Evolutionary conservation across 768 basidiomycete species (phyloP), one percentile per base, ranked within the genome.

Genomic region (Termitomyces sp.): DNA sequence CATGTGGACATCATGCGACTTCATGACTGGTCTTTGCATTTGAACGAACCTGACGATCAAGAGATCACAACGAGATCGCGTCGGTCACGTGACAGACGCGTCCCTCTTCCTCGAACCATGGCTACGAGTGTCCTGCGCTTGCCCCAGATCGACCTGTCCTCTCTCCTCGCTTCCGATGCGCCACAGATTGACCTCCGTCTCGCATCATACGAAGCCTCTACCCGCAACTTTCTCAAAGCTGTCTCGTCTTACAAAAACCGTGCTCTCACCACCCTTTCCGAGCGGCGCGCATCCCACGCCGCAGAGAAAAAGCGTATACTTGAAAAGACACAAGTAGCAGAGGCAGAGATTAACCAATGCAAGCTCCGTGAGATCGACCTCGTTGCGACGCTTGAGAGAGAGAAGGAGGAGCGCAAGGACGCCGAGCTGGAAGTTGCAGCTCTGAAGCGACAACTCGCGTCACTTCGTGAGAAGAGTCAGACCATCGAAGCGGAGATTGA

Each of bases 281-380:
- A 86, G 53, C 77, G 86, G 49, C 80, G 88, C 47, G 79, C 81
- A 38, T 74, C 78, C 18, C 86, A 92, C 65, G 74, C 74, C 2
- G 68, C 78, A 1, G 84, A 86, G 67, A 84, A 82, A 71, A 88
- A 87, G 66, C 80, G 79, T 58, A 60, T 85, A 0, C 58, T 72
- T 8, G 92, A 93, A 50, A 84, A 82, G 67, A 81, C 73, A 9
- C 78, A 84, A 45, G 76, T 80, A 8, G 76, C 84, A 0, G 88
- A 94, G 67, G 65, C 74, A 0, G 87, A 92, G 70, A 93, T 82
- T 2, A 85, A 83, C 54, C 76, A 85, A 45, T 92, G 89, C 72
- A 90, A 92, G 63, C 67, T 89, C 52, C 80, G 77, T 64, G 93
- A 94, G 71, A 86, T 92, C 32, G 86, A 90, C 52, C 78, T 95